phyloP scores from a whole-genome alignment of 202 grass and related monocot genomes.

The Alloteropsis angusta region DNA sequence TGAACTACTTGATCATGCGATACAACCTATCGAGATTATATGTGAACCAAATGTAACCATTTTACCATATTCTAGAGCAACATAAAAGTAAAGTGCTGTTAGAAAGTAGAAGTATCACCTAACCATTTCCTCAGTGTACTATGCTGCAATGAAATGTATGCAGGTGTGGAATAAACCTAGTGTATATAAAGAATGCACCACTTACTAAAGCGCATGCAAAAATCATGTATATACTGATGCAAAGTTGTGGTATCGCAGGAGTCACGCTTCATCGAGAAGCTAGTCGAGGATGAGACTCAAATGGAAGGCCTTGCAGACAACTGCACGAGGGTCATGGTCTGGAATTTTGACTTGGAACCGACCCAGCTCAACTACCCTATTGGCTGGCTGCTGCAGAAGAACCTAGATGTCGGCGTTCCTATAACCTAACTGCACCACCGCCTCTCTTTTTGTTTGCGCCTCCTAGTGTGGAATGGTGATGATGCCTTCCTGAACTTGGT shows the following conservation, averaged over 20 bases:
- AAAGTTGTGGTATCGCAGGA: slow-evolving; percentile 42
- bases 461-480: slow-evolving; percentile 24
- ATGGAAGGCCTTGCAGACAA: slow-evolving; percentile 86
- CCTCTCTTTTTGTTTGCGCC: slow-evolving; percentile 35
- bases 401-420: slow-evolving; percentile 44
- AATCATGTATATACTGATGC: slow-evolving; percentile 12
- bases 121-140: not conserved
- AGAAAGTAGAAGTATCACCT: not conserved
- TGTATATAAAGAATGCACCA: not conserved
- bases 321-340: slow-evolving; percentile 71
- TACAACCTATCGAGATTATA: not conserved
- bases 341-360: slow-evolving; percentile 59
- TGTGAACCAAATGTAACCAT: not conserved
- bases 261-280: slow-evolving; percentile 71
- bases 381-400: slow-evolving; percentile 58
- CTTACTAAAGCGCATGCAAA: not conserved
- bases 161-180: slow-evolving; percentile 1
- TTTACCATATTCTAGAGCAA: not conserved
- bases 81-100: not conserved
- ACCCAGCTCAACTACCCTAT: slow-evolving; percentile 49
- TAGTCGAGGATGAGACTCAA: slow-evolving; percentile 83
- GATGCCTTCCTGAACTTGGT: slow-evolving; percentile 64
- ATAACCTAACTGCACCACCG: slow-evolving; percentile 40
- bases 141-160: not conserved
- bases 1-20: not conserved